A percentile compares a stretch with the other conserved stretches of the same genome.
phyloP scores from a whole-genome alignment of 257 asterid genomes.

The Cynanchum wilfordii region DNA sequence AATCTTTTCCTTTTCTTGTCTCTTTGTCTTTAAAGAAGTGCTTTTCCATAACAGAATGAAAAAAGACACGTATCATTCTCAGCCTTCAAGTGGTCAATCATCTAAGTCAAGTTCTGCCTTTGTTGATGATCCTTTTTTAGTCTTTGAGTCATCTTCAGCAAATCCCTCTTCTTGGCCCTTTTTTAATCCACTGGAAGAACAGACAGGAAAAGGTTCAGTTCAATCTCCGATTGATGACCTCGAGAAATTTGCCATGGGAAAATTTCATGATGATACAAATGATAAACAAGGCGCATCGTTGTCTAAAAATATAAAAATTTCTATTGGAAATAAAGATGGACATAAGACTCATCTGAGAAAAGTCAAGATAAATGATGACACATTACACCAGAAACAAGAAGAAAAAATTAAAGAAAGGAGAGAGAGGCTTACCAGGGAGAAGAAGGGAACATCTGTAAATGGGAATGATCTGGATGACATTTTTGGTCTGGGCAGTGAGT shows the following conservation, averaged over 20 bases:
- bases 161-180: constrained; percentile 46
- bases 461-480: constrained; percentile 36
- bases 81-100: constrained; percentile 31
- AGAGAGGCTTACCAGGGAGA: constrained; percentile 4
- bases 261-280: constrained; percentile 26
- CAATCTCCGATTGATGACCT: constrained; percentile 50
- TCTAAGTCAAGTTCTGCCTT: constrained; percentile 36
- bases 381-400: constrained; percentile 2
- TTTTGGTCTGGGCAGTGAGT: constrained; percentile 34
- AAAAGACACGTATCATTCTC: constrained; percentile 25
- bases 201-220: constrained; percentile 28
- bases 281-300: constrained; percentile 17
- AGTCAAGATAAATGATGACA: constrained; percentile 5
- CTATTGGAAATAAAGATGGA: constrained; percentile 15
- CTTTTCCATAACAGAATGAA: constrained; percentile 30
- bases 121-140: constrained; percentile 55
- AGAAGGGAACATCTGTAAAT: constrained; percentile 22
- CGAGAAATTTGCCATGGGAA: constrained; percentile 46
- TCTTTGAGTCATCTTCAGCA: constrained; percentile 43
- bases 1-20: not conserved
- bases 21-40: not conserved
- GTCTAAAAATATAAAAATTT: constrained; percentile 16
- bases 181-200: constrained; percentile 29
- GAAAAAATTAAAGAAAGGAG: constrained; percentile 7
- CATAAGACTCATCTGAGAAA: constrained; percentile 2